Conservation (phyloP, 129 eudicot species). For the Logfia minima region DNA sequence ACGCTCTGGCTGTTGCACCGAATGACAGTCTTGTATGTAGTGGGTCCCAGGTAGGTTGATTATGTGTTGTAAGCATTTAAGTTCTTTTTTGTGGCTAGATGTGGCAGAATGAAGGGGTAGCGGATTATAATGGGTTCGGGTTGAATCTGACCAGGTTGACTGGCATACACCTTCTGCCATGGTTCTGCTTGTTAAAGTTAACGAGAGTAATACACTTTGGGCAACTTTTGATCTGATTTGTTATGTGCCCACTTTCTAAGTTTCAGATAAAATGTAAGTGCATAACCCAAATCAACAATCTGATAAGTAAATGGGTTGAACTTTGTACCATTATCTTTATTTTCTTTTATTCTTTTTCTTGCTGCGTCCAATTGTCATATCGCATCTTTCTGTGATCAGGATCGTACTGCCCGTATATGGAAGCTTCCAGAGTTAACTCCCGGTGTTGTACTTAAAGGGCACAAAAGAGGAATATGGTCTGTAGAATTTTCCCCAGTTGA, state of each 20-base stretch:
- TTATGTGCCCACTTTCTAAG: too few species aligned
- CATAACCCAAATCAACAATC: background rate
- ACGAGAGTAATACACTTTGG: background rate
- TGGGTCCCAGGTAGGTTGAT: constrained; percentile 77
- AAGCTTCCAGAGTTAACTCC: constrained; percentile 82
- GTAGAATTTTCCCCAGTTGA: constrained; percentile 98
- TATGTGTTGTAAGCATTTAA: background rate
- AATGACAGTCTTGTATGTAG: constrained; percentile 87
- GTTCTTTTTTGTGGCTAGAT: background rate
- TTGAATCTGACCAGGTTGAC: background rate
- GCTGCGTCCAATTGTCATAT: background rate
- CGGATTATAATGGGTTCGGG: background rate
- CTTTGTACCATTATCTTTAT: background rate
- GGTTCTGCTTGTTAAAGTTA: background rate
- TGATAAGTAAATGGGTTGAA: background rate
- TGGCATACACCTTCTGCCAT: background rate
- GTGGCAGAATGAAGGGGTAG: background rate
- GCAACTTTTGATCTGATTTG: background rate
- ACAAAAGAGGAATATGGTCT: constrained; percentile 96
- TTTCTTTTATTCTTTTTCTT: background rate
- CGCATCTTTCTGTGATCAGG: too few species aligned
- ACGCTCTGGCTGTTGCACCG: constrained; percentile 84
- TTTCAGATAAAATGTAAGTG: background rate
- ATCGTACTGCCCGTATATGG: too few species aligned
- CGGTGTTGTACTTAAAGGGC: constrained; percentile 70